Evolutionary conservation across 768 basidiomycete genomes (phyloP).

Genomic region (Jaapia argillacea): DNA sequence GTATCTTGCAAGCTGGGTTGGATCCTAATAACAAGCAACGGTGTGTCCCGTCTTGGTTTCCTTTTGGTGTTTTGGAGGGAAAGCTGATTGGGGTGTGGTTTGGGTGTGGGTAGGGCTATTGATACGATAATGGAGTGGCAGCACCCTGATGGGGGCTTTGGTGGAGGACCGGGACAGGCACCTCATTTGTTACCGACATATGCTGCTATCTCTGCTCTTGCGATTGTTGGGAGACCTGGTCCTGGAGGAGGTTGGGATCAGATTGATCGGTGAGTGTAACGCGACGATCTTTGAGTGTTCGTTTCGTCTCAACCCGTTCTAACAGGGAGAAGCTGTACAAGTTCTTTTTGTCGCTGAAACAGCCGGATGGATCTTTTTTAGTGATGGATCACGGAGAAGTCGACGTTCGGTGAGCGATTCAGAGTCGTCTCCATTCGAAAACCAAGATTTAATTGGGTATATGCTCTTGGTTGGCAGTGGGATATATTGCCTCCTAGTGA

Average conservation of each 20-base stretch:
- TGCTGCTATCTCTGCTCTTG: constrained; percentile 75
- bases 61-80: not conserved
- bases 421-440: too few species aligned
- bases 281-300: not conserved
- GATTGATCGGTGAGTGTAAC: constrained; percentile 56
- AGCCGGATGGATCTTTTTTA: constrained; percentile 86
- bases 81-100: not conserved
- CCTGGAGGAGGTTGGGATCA: constrained; percentile 76
- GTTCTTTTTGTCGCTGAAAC: constrained; percentile 89
- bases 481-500: constrained; percentile 83
- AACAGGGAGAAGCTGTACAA: constrained; percentile 65
- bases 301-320: not conserved
- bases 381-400: constrained; percentile 86
- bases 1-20: constrained; percentile 63
- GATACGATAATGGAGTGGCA: constrained; percentile 76
- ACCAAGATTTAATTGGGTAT: not conserved
- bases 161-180: constrained; percentile 83
- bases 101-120: constrained; percentile 43
- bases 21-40: constrained; percentile 71
- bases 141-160: constrained; percentile 83
- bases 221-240: constrained; percentile 70
- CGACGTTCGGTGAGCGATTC: constrained; percentile 67
- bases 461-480: constrained; percentile 40
- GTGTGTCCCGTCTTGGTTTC: constrained; percentile 29
- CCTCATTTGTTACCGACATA: constrained; percentile 88